phyloP scores from a whole-genome alignment of 2,329 filamentous ascomycete species.

The Zymoseptoria crescenta region DNA sequence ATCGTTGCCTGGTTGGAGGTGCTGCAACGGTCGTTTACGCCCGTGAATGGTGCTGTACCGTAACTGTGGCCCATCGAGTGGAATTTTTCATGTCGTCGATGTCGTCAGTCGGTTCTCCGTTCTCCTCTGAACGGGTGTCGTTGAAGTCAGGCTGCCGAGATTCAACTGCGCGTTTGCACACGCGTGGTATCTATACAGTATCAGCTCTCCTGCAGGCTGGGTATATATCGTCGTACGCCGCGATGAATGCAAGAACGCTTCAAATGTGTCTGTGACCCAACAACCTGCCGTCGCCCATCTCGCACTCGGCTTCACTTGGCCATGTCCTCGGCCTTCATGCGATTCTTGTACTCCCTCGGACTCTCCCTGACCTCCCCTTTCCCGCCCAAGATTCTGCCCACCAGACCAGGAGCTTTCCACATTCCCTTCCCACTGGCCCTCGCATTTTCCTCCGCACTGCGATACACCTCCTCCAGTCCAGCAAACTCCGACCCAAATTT shows the following conservation, averaged over 20 bases:
- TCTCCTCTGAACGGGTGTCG: not conserved
- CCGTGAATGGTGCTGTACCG: not conserved
- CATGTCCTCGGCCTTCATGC: constrained; percentile 40
- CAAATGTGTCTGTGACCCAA: not conserved
- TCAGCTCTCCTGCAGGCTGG: not conserved
- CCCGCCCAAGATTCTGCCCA: constrained; percentile 37
- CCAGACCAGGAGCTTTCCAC: constrained; percentile 50
- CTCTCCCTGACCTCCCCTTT: constrained; percentile 58
- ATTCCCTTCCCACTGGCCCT: constrained; percentile 44
- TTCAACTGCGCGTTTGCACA: not conserved
- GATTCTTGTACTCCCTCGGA: constrained; percentile 77
- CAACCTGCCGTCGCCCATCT: not conserved
- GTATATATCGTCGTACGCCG: not conserved
- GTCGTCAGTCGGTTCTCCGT: no score
- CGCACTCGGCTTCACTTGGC: constrained; percentile 24
- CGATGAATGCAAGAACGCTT: not conserved
- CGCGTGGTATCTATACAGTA: not conserved
- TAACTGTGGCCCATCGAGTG: not conserved
- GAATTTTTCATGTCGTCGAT: no score
- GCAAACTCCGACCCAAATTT: constrained; percentile 88
- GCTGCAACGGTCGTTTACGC: not conserved
- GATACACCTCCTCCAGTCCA: constrained; percentile 53
- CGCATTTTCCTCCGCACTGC: constrained; percentile 49
- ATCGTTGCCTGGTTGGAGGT: not conserved
- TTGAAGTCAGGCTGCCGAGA: not conserved